Conservation (phyloP, 208 protist genomes). For the Tetramitus jugosus region DNA sequence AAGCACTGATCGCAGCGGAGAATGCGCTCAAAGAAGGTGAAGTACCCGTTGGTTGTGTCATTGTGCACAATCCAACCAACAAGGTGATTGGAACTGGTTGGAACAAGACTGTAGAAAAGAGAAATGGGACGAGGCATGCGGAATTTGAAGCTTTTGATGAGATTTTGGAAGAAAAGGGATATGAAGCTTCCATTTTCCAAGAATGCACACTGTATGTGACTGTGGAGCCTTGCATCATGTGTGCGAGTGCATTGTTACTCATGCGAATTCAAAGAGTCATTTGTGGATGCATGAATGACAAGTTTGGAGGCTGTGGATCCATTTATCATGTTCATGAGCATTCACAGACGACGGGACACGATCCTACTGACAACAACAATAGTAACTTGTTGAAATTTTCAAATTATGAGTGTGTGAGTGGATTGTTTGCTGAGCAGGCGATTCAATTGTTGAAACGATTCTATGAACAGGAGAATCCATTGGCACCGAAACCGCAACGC, state of each 20-base stretch:
- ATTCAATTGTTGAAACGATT: constrained; percentile 14
- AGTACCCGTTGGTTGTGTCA: constrained; percentile 87
- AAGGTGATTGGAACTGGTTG: constrained; percentile 52
- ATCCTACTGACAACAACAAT: no score
- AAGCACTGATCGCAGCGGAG: neutral
- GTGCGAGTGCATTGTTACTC: constrained; percentile 68
- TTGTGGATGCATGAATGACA: constrained; percentile 79
- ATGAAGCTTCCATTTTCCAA: constrained; percentile 31
- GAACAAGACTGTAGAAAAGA: constrained; percentile 74
- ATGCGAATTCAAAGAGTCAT: constrained; percentile 60
- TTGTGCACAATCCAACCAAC: constrained; percentile 52
- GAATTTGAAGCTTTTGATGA: constrained; percentile 35
- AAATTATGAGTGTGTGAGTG: neutral
- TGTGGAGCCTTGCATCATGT: constrained; percentile 90
- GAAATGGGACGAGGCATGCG: constrained; percentile 29
- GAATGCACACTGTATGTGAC: constrained; percentile 80
- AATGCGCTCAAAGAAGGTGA: constrained; percentile 46
- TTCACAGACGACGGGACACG: no score
- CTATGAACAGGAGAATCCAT: constrained; percentile 20
- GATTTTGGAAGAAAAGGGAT: constrained; percentile 5
- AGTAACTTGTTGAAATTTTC: neutral
- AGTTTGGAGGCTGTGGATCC: constrained; percentile 87
- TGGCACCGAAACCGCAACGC: neutral
- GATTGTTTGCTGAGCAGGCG: neutral
- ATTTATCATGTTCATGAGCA: constrained; percentile 60